Conservation (phyloP, 1,284 basidiomycete genomes). For the Tylopilus sp. region DNA sequence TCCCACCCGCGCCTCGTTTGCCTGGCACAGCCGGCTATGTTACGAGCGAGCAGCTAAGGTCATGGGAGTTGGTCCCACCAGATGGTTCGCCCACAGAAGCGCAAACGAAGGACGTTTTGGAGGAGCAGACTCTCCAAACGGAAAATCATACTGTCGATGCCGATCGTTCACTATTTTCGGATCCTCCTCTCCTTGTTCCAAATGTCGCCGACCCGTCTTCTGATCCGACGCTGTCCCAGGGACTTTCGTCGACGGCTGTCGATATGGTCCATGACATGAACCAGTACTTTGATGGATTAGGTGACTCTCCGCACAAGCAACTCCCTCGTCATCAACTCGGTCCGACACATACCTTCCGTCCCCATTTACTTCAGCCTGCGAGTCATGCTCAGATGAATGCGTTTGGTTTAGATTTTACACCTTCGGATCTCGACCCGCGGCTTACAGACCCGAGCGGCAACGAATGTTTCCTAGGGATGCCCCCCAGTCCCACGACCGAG, state of each 20-base stretch:
- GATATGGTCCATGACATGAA: slow-evolving; percentile 38
- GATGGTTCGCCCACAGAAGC: slow-evolving; percentile 6
- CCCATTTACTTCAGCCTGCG: slow-evolving; percentile 11
- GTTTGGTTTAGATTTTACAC: slow-evolving; percentile 13
- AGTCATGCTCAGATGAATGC: slow-evolving; percentile 1
- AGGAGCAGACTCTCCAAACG: not conserved
- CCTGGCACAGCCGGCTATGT: slow-evolving; percentile 23
- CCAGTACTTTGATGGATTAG: slow-evolving; percentile 39
- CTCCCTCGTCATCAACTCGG: slow-evolving; percentile 1
- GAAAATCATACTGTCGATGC: slow-evolving; percentile 1
- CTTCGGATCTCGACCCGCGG: slow-evolving; percentile 14
- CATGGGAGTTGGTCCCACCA: slow-evolving; percentile 30
- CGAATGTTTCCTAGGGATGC: slow-evolving; percentile 40
- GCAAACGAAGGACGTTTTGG: not conserved
- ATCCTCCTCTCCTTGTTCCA: not conserved
- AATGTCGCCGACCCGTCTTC: slow-evolving; percentile 2
- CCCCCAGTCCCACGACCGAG: slow-evolving; percentile 35
- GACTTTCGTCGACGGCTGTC: slow-evolving; percentile 7
- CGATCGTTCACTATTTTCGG: not conserved
- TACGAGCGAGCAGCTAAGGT: slow-evolving; percentile 13
- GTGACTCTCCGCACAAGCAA: slow-evolving; percentile 32
- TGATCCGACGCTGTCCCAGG: not conserved
- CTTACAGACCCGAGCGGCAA: slow-evolving; percentile 12
- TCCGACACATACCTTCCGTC: slow-evolving; percentile 15
- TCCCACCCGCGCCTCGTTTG: slow-evolving; percentile 12